Percentiles rank a stretch among this genome's conserved stretches.
These are phyloP conservation scores for Aspergillus oerlinghausenensis DNA, from an alignment of 2,329 filamentous ascomycete genomes.

Conservation along the genomic window DNA sequence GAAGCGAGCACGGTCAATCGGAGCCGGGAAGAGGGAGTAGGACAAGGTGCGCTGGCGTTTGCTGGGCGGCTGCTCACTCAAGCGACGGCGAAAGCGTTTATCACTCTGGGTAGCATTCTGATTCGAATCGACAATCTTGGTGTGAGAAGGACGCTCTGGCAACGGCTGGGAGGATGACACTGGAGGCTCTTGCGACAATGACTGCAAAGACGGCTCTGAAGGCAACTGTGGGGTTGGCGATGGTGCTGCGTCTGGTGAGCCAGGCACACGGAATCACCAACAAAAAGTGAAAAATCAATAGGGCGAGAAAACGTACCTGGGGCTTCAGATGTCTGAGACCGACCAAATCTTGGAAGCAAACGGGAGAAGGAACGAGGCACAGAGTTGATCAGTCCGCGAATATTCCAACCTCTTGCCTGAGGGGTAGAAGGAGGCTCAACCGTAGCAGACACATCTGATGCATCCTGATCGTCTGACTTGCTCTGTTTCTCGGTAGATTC, in stretches of 20 bases:
- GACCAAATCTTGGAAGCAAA: constrained; percentile 18
- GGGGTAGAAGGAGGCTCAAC: constrained; percentile 17
- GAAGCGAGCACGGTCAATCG: constrained; percentile 19
- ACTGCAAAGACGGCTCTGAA: not conserved
- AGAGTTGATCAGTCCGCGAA: constrained; percentile 27
- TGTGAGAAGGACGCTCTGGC: constrained; percentile 13
- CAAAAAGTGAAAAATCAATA: not conserved
- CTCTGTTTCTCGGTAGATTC: constrained; percentile 6
- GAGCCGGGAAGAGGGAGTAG: constrained; percentile 25
- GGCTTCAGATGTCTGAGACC: constrained; percentile 11
- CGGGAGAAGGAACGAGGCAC: constrained; percentile 27
- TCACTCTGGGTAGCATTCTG: constrained; percentile 4
- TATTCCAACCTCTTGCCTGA: constrained; percentile 24
- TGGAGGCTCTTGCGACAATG: not conserved
- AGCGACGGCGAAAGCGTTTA: constrained; percentile 9
- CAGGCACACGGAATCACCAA: not conserved
- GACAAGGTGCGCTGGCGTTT: constrained; percentile 17
- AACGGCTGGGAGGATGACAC: not conserved
- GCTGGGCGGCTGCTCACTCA: constrained; percentile 10
- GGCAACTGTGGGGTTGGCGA: not conserved
- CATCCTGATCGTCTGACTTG: constrained; percentile 1
- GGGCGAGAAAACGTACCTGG: constrained; percentile 8
- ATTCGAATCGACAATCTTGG: not conserved
- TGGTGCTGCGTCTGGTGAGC: not conserved
- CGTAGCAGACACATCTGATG: constrained; percentile 2